These are phyloP conservation scores for Cubamyces sp. DNA, from an alignment of 768 basidiomycete species.

Conservation along the genomic window DNA sequence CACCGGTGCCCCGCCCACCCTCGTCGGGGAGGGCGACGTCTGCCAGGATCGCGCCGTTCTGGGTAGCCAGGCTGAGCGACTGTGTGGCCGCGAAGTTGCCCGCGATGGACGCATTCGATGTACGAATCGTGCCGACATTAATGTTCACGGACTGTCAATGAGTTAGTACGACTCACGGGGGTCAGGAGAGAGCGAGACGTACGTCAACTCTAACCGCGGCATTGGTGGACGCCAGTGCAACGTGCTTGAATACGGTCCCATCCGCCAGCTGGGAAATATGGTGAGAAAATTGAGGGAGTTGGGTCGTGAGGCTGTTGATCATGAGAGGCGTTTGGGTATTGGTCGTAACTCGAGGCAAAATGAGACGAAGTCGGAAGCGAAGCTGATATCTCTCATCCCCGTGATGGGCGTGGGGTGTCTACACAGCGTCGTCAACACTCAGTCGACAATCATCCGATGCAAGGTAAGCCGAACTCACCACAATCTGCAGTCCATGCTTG, in stretches of 20 bases:
- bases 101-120: slow-evolving; percentile 37
- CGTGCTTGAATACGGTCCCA: slow-evolving; percentile 41
- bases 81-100: slow-evolving; percentile 42
- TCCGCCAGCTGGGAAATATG: slow-evolving; percentile 39
- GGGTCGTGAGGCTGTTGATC: slow-evolving; percentile 49
- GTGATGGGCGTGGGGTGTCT: not conserved
- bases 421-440: too few relatives aligned
- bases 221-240: slow-evolving; percentile 25
- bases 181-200: not conserved
- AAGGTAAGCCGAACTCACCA: slow-evolving; percentile 24
- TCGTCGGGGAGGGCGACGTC: slow-evolving; percentile 33
- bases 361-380: slow-evolving; percentile 40
- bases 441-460: too few relatives aligned
- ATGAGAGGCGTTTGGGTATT: slow-evolving; percentile 26
- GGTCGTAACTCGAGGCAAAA: slow-evolving; percentile 42
- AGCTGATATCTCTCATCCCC: not conserved
- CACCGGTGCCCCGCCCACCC: slow-evolving; percentile 12
- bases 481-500: slow-evolving; percentile 35
- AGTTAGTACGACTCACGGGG: not conserved
- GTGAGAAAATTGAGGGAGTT: slow-evolving; percentile 35
- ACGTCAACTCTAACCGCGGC: slow-evolving; percentile 6
- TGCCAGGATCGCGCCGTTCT: slow-evolving; percentile 40
- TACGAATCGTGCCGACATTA: slow-evolving; percentile 7
- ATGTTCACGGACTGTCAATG: not conserved
- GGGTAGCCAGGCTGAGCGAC: slow-evolving; percentile 37